Conservation (phyloP, 176 grass and related monocot genomes). For the Aegilops tauschii region DNA sequence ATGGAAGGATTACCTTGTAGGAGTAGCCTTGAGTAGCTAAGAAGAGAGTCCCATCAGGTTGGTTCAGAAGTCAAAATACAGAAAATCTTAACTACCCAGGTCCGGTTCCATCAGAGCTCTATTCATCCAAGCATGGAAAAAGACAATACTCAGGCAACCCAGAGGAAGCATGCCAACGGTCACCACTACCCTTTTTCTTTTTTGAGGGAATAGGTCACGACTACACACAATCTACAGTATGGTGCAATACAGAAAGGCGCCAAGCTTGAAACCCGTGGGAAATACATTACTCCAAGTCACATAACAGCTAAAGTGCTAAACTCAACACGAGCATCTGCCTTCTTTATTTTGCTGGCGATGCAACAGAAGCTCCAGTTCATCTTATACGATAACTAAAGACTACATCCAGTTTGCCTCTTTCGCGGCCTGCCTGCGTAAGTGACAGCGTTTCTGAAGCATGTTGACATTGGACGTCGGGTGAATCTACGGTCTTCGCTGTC, state of each 20-base stretch:
- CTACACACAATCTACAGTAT: neutral
- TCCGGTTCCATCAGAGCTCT: neutral
- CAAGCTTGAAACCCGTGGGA: neutral
- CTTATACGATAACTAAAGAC: constrained; percentile 5
- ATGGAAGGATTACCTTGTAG: too few relatives aligned
- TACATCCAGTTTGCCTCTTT: neutral
- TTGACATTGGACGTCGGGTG: neutral
- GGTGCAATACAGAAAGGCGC: neutral
- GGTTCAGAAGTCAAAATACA: too few relatives aligned
- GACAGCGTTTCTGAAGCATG: neutral
- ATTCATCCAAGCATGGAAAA: neutral
- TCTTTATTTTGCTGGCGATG: neutral
- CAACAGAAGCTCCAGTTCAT: neutral
- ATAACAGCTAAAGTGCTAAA: neutral
- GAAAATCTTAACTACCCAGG: neutral
- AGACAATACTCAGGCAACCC: neutral
- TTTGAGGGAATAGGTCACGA: neutral
- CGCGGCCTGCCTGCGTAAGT: too few relatives aligned
- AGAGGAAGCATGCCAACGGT: neutral
- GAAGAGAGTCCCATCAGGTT: too few relatives aligned
- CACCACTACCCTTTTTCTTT: neutral
- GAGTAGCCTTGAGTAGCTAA: too few relatives aligned
- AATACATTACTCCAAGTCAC: neutral
- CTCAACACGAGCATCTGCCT: neutral
- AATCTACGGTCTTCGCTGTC: constrained; percentile 23